These are phyloP conservation scores for Candida sanyaensis DNA, from an alignment of 1,139 yeast species.

Conservation along the genomic window DNA sequence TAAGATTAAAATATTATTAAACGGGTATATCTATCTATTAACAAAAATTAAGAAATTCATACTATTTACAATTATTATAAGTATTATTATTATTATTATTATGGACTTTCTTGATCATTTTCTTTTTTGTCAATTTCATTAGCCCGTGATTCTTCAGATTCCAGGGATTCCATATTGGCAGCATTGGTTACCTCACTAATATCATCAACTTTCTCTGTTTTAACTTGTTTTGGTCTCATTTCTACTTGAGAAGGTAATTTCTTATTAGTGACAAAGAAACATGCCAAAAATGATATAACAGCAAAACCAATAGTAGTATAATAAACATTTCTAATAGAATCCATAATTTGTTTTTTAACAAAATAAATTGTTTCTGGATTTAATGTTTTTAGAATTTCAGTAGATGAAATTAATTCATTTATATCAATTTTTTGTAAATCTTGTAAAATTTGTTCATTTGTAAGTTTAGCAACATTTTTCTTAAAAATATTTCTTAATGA, in stretches of 20 bases:
- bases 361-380: constrained; percentile 26
- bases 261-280: constrained; percentile 29
- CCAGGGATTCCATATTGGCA: not conserved
- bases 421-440: constrained; percentile 21
- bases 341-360: constrained; percentile 31
- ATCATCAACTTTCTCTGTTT: not conserved
- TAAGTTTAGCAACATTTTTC: constrained; percentile 19
- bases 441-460: constrained; percentile 17
- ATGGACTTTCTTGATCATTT: not conserved
- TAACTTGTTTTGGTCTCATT: not conserved
- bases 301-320: constrained; percentile 33
- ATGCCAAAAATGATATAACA: constrained; percentile 20
- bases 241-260: constrained; percentile 23
- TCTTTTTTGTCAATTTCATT: not conserved
- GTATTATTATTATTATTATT: not conserved
- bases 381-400: constrained; percentile 22
- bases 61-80: not conserved
- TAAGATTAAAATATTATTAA: too few relatives aligned
- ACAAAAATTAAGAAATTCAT: not conserved
- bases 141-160: not conserved
- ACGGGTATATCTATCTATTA: not conserved
- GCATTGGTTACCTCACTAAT: not conserved
- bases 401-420: constrained; percentile 19
- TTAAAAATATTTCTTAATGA: constrained; percentile 23
- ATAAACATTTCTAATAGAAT: constrained; percentile 32